Evolutionary conservation across 2,329 filamentous ascomycete species (phyloP), one percentile per base, ranked within the genome.

Genomic region (Aspergillus sp.): DNA sequence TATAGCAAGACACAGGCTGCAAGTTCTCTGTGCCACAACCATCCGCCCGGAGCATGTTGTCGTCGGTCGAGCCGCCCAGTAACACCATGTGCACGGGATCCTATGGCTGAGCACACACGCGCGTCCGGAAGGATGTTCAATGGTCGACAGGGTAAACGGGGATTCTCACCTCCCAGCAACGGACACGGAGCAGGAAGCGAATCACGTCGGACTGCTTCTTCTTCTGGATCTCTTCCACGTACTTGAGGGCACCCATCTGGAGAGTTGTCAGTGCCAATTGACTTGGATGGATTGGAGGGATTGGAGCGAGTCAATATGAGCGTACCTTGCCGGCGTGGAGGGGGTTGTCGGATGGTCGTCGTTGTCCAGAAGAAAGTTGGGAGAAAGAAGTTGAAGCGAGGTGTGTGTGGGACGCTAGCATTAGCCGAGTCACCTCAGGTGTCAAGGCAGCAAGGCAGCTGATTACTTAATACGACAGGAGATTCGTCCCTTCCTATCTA

Each of bases 201-300:
- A 96, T 85, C 66, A 98, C 83, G 80, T 98, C 91, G 70, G 86
- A 94, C 82, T 98, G 91, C 86, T 98, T 98, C 86, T 94, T 95
- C 86, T 98, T 96, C 72, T 95, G 86, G 76, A 98, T 83, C 80
- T 98, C 91, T 81, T 98, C 93, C 74, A 98, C 86, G 78, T 94
- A 98, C 77, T 98, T 98, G 72, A 95, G 86, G 77, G 89, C 89
- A 84, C 91, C 91, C 91, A 95, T 95, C 79, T 89, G 40, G 34
- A 45, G 26, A 28, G 32, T 20, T 42, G 30, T 22, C 31, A 27
- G 27, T 15, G 26, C 28, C 32, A 30, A 22, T 8, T 19, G 26
- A 5, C n/a, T 37, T 24, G 35, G 6, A 33, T 31, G 4, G 11
- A 35, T 6, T n/a, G n/a, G 17, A 32, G 22, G 22, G 26, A 35